Conservation (phyloP, 257 asterid genomes). For the Euphrasia confusa region DNA sequence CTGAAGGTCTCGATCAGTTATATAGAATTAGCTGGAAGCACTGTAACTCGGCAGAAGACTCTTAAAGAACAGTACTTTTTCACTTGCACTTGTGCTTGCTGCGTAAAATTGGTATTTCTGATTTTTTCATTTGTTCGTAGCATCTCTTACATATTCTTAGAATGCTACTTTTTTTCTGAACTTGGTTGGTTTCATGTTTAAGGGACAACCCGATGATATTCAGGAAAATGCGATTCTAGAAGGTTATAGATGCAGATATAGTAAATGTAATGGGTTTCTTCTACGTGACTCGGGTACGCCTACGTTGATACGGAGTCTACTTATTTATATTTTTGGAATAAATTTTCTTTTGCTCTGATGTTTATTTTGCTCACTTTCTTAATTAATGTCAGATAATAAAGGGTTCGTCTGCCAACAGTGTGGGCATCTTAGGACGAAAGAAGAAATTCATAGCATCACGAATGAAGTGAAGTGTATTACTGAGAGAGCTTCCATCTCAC, state of each 20-base stretch:
- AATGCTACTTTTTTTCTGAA: constrained; percentile 23
- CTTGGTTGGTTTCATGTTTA: constrained; percentile 23
- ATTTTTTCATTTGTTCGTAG: constrained; percentile 12
- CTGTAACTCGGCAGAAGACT: constrained; percentile 72
- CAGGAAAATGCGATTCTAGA: constrained; percentile 83
- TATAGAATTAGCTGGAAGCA: constrained; percentile 94
- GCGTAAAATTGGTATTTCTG: constrained; percentile 62
- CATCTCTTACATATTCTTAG: constrained; percentile 11
- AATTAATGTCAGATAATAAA: constrained; percentile 45
- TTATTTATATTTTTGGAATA: background rate
- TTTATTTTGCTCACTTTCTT: constrained; percentile 19
- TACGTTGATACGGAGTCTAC: constrained; percentile 9
- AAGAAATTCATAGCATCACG: constrained; percentile 46
- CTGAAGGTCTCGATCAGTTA: constrained; percentile 79
- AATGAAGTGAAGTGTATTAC: constrained; percentile 47
- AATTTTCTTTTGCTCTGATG: constrained; percentile 5
- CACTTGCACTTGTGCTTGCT: constrained; percentile 71
- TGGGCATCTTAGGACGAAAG: constrained; percentile 75
- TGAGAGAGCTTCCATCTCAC: constrained; percentile 48
- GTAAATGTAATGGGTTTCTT: constrained; percentile 64
- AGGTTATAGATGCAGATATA: constrained; percentile 78
- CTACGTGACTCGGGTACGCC: constrained; percentile 57
- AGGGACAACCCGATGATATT: constrained; percentile 79
- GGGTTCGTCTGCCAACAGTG: constrained; percentile 81
- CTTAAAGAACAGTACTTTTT: constrained; percentile 92